phyloP scores from a whole-genome alignment of 306 rosid species.

The Fagus crenata region DNA sequence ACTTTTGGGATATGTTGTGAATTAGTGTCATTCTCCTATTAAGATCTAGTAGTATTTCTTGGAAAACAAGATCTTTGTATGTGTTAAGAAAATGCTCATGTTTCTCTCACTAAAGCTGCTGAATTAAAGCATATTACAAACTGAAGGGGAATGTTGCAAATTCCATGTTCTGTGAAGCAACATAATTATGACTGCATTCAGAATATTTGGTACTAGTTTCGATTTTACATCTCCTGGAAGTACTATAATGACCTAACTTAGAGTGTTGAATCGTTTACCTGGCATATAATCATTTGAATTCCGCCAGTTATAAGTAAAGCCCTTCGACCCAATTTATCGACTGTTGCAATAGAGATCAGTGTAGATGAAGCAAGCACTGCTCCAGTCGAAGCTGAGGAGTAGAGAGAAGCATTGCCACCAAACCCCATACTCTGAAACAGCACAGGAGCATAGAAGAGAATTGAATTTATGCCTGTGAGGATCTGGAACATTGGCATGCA shows the following conservation, averaged over 20 bases:
- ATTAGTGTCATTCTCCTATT: not conserved
- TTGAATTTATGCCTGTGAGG: slow-evolving; percentile 86
- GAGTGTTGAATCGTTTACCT: slow-evolving; percentile 47
- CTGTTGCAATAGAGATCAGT: slow-evolving; percentile 71
- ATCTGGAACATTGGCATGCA: slow-evolving; percentile 86
- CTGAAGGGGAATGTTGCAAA: not conserved
- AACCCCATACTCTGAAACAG: slow-evolving; percentile 89
- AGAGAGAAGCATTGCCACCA: slow-evolving; percentile 71
- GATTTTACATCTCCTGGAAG: not conserved
- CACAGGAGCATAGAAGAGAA: slow-evolving; percentile 85
- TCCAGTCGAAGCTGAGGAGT: slow-evolving; percentile 83
- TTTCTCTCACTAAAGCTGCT: not conserved
- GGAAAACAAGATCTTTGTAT: not conserved
- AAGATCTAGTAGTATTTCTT: not conserved
- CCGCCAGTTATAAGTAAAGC: slow-evolving; percentile 81
- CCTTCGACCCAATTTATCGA: slow-evolving; percentile 76
- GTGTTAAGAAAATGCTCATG: not conserved
- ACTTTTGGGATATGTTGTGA: not conserved
- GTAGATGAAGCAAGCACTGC: slow-evolving; percentile 83
- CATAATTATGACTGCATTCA: not conserved
- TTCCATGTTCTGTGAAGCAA: not conserved
- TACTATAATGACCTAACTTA: not conserved
- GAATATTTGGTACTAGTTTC: not conserved
- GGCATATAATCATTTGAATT: slow-evolving; percentile 75
- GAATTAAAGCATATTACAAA: not conserved